Evolutionary conservation across 768 basidiomycete species (phyloP).

Genomic region (Tylopilus sp.): DNA sequence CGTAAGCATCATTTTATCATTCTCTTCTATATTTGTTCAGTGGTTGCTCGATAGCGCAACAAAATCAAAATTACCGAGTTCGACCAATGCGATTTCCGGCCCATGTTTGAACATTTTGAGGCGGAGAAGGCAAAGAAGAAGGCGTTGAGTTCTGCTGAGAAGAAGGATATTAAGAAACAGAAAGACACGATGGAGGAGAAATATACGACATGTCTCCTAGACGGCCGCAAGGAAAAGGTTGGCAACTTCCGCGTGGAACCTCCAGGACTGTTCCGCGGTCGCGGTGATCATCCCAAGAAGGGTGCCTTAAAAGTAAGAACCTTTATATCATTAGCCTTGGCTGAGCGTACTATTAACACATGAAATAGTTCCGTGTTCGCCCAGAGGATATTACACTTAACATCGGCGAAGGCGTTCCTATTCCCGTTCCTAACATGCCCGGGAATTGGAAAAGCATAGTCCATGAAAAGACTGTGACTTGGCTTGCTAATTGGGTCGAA

Average conservation of each 20-base stretch:
- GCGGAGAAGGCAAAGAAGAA: conserved; percentile 92
- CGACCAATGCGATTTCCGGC: conserved; percentile 86
- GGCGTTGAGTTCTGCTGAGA: conserved; percentile 75
- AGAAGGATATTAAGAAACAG: conserved; percentile 85
- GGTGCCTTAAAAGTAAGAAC: conserved; percentile 82
- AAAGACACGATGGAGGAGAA: conserved; percentile 83
- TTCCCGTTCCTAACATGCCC: conserved; percentile 87
- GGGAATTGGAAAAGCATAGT: conserved; percentile 87
- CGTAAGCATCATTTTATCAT: conserved; percentile 44
- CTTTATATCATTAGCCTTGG: neutral
- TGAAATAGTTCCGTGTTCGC: conserved; percentile 68
- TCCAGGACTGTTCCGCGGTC: conserved; percentile 96
- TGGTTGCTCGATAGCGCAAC: conserved; percentile 47
- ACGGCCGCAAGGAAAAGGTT: conserved; percentile 96
- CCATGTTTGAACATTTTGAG: conserved; percentile 93
- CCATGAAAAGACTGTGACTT: conserved; percentile 96
- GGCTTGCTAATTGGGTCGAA: conserved; percentile 99
- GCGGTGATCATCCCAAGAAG: conserved; percentile 98
- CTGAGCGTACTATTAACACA: conserved; percentile 6
- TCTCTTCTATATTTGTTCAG: conserved; percentile 2
- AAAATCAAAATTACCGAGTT: conserved; percentile 73
- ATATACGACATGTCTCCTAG: conserved; percentile 83
- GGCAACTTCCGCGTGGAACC: conserved; percentile 99
- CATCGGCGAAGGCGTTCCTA: conserved; percentile 70
- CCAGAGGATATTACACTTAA: conserved; percentile 97